phyloP scores from a whole-genome alignment of 345 rosid species.

The Camelina hispida region DNA sequence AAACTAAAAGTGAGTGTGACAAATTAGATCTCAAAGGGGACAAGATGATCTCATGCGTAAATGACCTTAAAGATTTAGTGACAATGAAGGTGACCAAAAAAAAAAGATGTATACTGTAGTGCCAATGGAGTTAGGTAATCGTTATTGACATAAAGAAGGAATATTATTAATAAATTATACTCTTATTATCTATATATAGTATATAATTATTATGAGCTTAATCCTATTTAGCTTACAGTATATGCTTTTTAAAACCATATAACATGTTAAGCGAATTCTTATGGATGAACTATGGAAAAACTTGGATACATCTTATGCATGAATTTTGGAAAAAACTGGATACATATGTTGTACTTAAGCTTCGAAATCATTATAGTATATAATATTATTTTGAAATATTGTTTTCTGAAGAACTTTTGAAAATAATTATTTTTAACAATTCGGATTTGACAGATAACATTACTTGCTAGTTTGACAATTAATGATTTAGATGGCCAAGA shows the following conservation, averaged over 20 bases:
- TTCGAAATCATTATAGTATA: no score
- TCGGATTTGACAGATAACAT: no score
- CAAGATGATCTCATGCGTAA: slow-evolving; percentile 42
- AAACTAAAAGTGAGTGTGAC: slow-evolving; percentile 28
- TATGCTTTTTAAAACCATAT: no score
- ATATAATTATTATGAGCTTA: not conserved
- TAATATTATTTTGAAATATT: not conserved
- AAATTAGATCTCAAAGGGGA: slow-evolving; percentile 39
- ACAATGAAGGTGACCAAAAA: not conserved
- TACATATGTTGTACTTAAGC: not conserved
- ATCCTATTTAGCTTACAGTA: not conserved
- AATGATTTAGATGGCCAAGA: no score
- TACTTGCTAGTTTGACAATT: no score
- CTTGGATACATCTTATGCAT: not conserved
- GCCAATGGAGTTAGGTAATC: slow-evolving; percentile 37
- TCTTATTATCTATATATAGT: slow-evolving; percentile 2
- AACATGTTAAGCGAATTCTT: not conserved
- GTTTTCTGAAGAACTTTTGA: not conserved
- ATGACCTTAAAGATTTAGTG: slow-evolving; percentile 27
- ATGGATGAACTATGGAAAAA: not conserved
- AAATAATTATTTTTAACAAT: not conserved
- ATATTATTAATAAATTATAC: not conserved
- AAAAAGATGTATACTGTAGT: not conserved
- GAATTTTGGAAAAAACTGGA: not conserved
- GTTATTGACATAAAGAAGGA: slow-evolving; percentile 1